These are phyloP conservation scores for Pythium plurisporium DNA, from an alignment of 352 stramenopile species.

Conservation along the genomic window DNA sequence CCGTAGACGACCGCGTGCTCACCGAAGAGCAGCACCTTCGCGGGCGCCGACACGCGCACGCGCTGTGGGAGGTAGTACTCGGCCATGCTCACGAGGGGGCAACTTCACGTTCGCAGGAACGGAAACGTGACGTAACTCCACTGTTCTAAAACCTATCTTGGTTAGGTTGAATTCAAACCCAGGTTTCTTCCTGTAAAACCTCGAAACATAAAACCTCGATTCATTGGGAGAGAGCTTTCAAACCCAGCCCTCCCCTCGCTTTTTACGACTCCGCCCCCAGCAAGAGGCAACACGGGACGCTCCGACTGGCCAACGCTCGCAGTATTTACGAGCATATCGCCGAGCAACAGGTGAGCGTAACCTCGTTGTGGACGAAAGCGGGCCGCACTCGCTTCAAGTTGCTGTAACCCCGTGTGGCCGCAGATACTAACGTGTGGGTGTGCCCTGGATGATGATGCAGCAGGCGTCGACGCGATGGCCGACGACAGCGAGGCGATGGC, in stretches of 20 bases:
- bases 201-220: not conserved
- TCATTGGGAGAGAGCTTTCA: not conserved
- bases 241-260: not conserved
- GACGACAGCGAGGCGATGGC: constrained; percentile 15
- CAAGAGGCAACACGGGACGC: no score
- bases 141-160: constrained; percentile 4
- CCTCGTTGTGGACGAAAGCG: no score
- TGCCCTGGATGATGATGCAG: no score
- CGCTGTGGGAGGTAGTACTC: constrained; percentile 12
- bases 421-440: no score
- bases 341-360: not conserved
- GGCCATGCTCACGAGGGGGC: not conserved
- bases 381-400: not conserved
- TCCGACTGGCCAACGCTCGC: not conserved
- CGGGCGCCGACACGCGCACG: constrained; percentile 68
- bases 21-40: constrained; percentile 88
- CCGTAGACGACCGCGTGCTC: constrained; percentile 90
- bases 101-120: no score
- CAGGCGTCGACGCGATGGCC: constrained; percentile 7
- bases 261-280: no score
- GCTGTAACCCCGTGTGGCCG: no score
- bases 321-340: not conserved
- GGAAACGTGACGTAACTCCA: not conserved
- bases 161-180: not conserved
- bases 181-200: no score